Percentiles rank a stretch among this genome's conserved stretches.
Evolutionary conservation across 75 land plant species (phyloP).

Genomic region (Larix kaempferi): DNA sequence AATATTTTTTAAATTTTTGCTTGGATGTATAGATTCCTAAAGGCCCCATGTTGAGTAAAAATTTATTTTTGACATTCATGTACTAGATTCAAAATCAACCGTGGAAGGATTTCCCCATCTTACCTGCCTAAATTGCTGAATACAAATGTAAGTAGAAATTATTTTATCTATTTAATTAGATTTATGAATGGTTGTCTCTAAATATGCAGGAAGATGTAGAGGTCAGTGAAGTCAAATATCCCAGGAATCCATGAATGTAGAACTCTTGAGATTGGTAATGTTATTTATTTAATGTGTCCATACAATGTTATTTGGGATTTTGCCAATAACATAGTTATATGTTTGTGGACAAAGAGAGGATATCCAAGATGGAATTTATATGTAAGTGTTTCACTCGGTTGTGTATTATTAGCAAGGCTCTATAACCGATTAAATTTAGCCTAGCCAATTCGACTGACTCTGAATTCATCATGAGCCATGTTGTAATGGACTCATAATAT

Average conservation of each 20-base stretch:
- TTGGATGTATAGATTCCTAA: background rate
- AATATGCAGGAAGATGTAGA: background rate
- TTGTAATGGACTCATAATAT: too few species aligned
- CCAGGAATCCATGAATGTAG: background rate
- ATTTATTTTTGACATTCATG: background rate
- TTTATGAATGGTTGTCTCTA: background rate
- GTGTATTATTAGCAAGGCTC: too few species aligned
- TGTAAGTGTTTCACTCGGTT: too few species aligned
- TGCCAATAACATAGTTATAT: background rate
- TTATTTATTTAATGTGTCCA: background rate
- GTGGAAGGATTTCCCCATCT: background rate
- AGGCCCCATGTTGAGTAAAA: conserved; percentile 4
- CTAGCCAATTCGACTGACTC: too few species aligned
- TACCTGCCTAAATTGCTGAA: background rate
- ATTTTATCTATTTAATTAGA: background rate
- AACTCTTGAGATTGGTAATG: background rate
- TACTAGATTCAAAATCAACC: background rate
- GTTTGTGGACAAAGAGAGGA: background rate
- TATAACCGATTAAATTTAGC: too few species aligned
- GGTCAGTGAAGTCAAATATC: background rate
- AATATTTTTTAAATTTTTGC: background rate
- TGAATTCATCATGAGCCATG: too few species aligned
- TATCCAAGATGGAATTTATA: background rate
- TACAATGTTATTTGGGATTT: background rate
- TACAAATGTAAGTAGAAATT: conserved; percentile 8